Evolutionary conservation across 2,329 filamentous ascomycete species (phyloP), one percentile per base, ranked within the genome.

Genomic region (Fusarium mangiferae): DNA sequence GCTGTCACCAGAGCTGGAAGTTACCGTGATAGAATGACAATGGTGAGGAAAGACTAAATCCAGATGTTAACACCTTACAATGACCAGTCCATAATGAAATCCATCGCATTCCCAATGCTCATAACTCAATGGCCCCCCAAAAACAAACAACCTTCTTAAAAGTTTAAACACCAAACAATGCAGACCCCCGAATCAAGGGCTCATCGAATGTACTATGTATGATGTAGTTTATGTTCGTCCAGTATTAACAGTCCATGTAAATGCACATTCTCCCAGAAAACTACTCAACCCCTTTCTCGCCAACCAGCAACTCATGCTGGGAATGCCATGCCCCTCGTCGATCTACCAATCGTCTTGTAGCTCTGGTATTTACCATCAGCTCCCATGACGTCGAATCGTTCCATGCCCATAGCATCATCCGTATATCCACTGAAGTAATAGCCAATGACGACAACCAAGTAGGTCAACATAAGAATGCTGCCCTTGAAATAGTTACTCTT

Each of bases 401-500:
- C 82, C 68, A 80, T 75, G 39, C 84, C 84, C 78, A 85, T 84
- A 35, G 82, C 78, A 66, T 84, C 84, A 22, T 85, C 82, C 20
- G 85, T 85, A 76, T 81, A 90, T 35, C 90, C 86, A 59, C 94
- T 94, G 67, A 97, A 93, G 84, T 94, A 98, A 85, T 97, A 99
- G 3, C 96, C 96, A 49, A 94, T 90, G 35, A 98, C 86, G 55
- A 99, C 94, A 35, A 98, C 96, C 30, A 98, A 83, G 81, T 99
- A 99, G 39, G 94, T 96, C 57, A 99, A 86, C 73, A 98, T 91
- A 59, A 99, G 87, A 77, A 98, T 98, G 74, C 94, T 97, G 58
- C 96, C 96, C 86, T 99, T 99, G 90, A 99, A 99, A 84, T 99
- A 99, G 83, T 99, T 99, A 86, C 95, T 98, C 90, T 99, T 99